A percentile compares a stretch with the other conserved stretches of the same genome.
Conservation (phyloP, 2,329 filamentous ascomycete species). For the Trichoderma simmonsii region DNA sequence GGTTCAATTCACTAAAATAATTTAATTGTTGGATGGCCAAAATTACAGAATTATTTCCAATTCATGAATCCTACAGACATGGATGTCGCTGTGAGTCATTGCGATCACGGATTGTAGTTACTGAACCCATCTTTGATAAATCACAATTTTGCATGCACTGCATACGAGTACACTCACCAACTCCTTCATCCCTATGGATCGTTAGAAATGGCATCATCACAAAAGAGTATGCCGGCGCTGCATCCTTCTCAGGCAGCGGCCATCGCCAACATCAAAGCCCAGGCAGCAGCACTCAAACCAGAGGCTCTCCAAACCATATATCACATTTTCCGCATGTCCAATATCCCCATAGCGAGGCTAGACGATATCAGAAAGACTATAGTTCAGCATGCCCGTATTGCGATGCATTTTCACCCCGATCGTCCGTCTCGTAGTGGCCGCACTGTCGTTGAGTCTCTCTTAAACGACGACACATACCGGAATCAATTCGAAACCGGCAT, state of each 20-base stretch:
- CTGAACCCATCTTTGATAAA: background rate
- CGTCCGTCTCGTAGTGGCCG: constrained; percentile 17
- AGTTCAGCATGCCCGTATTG: constrained; percentile 18
- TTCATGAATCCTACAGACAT: background rate
- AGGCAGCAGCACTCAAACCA: background rate
- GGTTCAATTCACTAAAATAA: background rate
- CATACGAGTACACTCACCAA: no score
- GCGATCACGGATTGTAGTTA: background rate
- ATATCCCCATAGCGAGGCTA: background rate
- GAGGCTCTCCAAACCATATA: background rate
- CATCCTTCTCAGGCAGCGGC: constrained; percentile 7
- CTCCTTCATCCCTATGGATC: background rate
- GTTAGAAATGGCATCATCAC: background rate
- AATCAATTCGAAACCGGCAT: constrained; percentile 25
- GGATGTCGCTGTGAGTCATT: background rate
- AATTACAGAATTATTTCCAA: background rate
- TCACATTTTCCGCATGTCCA: constrained; percentile 15
- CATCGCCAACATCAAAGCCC: constrained; percentile 9
- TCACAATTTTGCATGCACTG: background rate
- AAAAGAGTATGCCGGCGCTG: background rate
- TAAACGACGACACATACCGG: constrained; percentile 20
- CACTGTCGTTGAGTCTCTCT: constrained; percentile 18
- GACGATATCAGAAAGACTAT: background rate
- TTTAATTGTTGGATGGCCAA: background rate
- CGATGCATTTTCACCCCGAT: constrained; percentile 25